Evolutionary conservation across 2,329 filamentous ascomycete species (phyloP), one percentile per base, ranked within the genome.

Genomic region (Aureobasidium uvarum): DNA sequence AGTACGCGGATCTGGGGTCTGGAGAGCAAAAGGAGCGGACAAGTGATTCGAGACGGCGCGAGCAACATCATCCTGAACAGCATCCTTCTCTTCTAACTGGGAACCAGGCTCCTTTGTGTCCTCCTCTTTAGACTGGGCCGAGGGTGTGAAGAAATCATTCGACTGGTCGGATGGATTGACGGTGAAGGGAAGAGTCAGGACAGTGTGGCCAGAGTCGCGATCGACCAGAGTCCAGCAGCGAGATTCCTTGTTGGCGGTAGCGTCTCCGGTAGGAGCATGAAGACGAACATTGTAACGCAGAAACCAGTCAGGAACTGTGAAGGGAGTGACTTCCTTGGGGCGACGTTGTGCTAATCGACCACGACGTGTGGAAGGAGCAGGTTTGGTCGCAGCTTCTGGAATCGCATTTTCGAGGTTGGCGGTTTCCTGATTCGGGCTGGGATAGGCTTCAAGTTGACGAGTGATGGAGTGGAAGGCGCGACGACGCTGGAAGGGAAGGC

Each of bases 301-400:
- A 62, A 77, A 77, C 75, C 75, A 77, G 6, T 74, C 71, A 14
- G 75, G 75, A n/a, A 77, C 51, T 25, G 52, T 65, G n/a, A 66
- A 66, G 7, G 56, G 39, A 28, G 65, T 38, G n/a, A 58, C 48
- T 45, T 66, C 65, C 38, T 62, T 62, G 43, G 56, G 58, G 7
- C 64, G 54, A 13, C 54, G 54, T 23, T 45, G 28, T 7, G 43
- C 18, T 11, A 43, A 20, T 2, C 48, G 39, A 18, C 36, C 46
- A 33, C 64, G 54, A 6, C 52, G 46, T 20, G 20, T 23, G 23
- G 38, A 52, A 36, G 45, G n/a, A 14, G 51, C 28, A 3, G 41
- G 54, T 23, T 31, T 51, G 36, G 16, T 54, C 14, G 56, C 5
- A 20, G 18, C 39, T 41, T 62, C 58, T 11, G 58, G 3, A 14